Base-by-base conservation (phyloP, 2,329 filamentous ascomycete species). In the Ustulina deusta region DNA sequence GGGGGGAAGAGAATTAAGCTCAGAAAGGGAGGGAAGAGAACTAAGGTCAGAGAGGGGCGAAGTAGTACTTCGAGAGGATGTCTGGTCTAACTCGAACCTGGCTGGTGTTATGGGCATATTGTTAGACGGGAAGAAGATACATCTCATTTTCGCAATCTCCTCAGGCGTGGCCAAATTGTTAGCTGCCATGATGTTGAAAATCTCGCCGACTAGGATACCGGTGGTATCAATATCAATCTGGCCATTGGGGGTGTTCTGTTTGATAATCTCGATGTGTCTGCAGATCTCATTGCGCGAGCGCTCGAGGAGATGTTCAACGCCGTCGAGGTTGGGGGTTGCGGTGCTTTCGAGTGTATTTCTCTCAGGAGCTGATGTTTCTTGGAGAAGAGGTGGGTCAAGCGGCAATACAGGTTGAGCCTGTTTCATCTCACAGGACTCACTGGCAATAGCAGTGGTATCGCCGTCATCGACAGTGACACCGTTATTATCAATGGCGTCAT, bases 251-350 rank as follows among this genome's bases (percentile, higher is more conserved):
- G 36, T 57, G n/a, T 46, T 22, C 36, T 55, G 22, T 17, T 59
- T 69, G 27, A 66, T 56, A 2, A 32, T 25, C 42, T 36, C 10
- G 4, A 66, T 25, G 48, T 48, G 22, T 13, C 7, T 44, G 15
- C 42, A 13, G 22, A 63, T 62, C 22, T 46, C 36, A 32, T 38
- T 27, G 15, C 22, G 38, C 6, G 51, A 62, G 25, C 6, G 1
- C 15, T 51, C 44, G 20, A 49, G 10, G 25, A 38, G 5, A 42
- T 9, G 10, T 20, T 62, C 59, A 22, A 3, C 22, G 4, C 32
- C 5, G 22, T 49, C 25, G 7, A 25, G 25, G 38, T 38, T 4
- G 27, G 17, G n/a, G n/a, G 11, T 17, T n/a, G 13, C 15, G n/a
- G 17, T 17, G n/a, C 7, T n/a, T 1, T 32, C 32, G 6, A 51